Evolutionary conservation across 495 filamentous ascomycete genomes (phyloP).

Genomic region (Trichocladium uniseriatum): DNA sequence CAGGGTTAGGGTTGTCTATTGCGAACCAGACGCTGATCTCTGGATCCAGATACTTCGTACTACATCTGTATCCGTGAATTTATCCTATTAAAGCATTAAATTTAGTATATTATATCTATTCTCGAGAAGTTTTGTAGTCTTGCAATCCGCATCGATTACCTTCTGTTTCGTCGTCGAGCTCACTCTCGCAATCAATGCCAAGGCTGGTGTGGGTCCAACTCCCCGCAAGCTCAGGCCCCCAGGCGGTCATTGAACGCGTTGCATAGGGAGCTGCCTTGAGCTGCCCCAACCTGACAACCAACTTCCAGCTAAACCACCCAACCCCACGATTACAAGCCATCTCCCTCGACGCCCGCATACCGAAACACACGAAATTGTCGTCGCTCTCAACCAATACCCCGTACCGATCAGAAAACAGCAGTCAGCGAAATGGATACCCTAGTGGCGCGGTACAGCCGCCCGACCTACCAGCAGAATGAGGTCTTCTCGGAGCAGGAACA

Average conservation of each 20-base stretch:
- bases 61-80: no score
- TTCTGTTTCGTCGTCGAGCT: no score
- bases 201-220: not conserved
- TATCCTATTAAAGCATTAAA: no score
- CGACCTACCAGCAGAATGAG: slow-evolving; percentile 58
- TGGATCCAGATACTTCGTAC: no score
- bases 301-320: slow-evolving; percentile 1
- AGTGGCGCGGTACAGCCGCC: slow-evolving; percentile 77
- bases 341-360: slow-evolving; percentile 8
- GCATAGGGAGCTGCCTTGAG: slow-evolving; percentile 21
- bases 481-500: slow-evolving; percentile 65
- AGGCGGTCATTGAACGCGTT: slow-evolving; percentile 13
- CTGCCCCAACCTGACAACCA: slow-evolving; percentile 4
- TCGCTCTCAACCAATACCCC: not conserved
- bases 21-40: no score
- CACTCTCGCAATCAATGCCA: not conserved
- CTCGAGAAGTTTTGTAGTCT: no score
- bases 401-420: no score
- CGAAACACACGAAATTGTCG: not conserved
- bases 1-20: no score
- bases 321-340: not conserved
- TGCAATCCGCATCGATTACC: no score
- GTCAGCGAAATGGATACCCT: slow-evolving; percentile 69
- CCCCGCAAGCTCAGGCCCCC: slow-evolving; percentile 1
- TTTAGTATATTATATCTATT: no score